Evolutionary conservation across 2,329 filamentous ascomycete genomes (phyloP).

Genomic region (Xylariaceae sp.): DNA sequence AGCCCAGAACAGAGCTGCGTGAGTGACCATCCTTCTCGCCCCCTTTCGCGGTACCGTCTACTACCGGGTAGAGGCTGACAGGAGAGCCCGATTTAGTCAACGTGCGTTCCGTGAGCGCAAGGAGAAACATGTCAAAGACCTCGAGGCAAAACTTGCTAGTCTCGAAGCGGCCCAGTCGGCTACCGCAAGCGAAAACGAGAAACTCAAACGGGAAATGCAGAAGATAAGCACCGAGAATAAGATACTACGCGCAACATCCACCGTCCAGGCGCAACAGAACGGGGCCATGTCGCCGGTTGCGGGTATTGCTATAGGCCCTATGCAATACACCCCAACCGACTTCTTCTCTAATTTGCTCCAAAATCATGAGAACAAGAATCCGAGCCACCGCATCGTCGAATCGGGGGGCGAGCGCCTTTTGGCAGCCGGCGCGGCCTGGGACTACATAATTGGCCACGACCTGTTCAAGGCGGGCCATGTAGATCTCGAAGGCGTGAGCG

Average conservation of each 20-base stretch:
- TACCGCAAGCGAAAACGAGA: slow-evolving; percentile 77
- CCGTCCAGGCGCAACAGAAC: slow-evolving; percentile 28
- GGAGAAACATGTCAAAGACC: slow-evolving; percentile 87
- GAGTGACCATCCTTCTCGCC: slow-evolving; percentile 31
- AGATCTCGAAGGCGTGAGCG: slow-evolving; percentile 75
- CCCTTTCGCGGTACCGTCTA: too few relatives aligned
- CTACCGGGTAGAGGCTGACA: too few relatives aligned
- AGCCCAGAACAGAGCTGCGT: slow-evolving; percentile 58
- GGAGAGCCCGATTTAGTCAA: slow-evolving; percentile 69
- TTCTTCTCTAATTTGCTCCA: slow-evolving; percentile 62
- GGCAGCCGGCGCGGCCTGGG: slow-evolving; percentile 78
- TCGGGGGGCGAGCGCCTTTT: slow-evolving; percentile 65
- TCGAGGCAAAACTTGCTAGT: slow-evolving; percentile 75
- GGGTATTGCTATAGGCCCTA: slow-evolving; percentile 56
- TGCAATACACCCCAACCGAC: slow-evolving; percentile 66
- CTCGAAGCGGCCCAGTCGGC: slow-evolving; percentile 70
- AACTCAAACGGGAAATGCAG: slow-evolving; percentile 76
- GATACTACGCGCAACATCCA: slow-evolving; percentile 76
- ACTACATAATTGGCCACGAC: slow-evolving; percentile 76
- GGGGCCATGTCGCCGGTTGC: slow-evolving; percentile 39
- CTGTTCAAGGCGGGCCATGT: slow-evolving; percentile 71
- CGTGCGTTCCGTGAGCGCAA: slow-evolving; percentile 95
- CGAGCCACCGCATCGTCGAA: slow-evolving; percentile 63
- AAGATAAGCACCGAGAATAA: slow-evolving; percentile 87
- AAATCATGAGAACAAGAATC: slow-evolving; percentile 56